phyloP scores from a whole-genome alignment of 148 eudicot genomes.

The Selenicereus undatus region DNA sequence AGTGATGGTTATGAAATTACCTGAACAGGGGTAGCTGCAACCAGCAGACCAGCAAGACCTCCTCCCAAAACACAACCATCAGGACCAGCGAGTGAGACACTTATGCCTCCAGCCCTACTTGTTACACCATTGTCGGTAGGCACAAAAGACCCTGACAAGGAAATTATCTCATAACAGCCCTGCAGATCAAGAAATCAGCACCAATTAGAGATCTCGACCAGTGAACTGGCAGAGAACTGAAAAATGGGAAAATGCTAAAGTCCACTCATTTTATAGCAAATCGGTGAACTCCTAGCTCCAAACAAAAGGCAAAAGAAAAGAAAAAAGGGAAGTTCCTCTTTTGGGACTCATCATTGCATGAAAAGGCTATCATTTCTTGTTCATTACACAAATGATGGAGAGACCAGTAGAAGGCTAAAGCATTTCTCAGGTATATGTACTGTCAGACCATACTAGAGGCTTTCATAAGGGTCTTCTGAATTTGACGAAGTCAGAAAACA shows the following conservation, averaged over 20 bases:
- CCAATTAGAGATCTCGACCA: neutral
- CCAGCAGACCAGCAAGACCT: constrained; percentile 76
- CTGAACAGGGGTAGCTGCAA: constrained; percentile 90
- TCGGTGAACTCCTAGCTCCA: too few species aligned
- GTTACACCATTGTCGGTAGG: constrained; percentile 59
- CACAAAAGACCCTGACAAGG: constrained; percentile 72
- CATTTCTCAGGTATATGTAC: neutral
- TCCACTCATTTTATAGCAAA: too few species aligned
- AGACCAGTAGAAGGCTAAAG: neutral
- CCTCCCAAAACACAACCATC: constrained; percentile 89
- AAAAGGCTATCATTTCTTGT: neutral
- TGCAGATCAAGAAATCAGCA: constrained; percentile 27
- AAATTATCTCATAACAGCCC: constrained; percentile 87
- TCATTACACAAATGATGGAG: too few species aligned
- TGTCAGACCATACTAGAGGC: neutral
- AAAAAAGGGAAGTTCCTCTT: too few species aligned
- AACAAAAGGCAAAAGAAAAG: too few species aligned
- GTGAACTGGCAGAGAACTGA: neutral
- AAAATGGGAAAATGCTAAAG: neutral
- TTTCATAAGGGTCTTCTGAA: neutral
- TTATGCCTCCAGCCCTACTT: constrained; percentile 83
- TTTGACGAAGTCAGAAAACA: neutral
- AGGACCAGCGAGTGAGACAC: constrained; percentile 74
- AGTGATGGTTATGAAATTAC: constrained; percentile 27
- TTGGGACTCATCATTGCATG: neutral